Conservation (phyloP, 2,329 filamentous ascomycete genomes). For the Exophiala xenobiotica region DNA sequence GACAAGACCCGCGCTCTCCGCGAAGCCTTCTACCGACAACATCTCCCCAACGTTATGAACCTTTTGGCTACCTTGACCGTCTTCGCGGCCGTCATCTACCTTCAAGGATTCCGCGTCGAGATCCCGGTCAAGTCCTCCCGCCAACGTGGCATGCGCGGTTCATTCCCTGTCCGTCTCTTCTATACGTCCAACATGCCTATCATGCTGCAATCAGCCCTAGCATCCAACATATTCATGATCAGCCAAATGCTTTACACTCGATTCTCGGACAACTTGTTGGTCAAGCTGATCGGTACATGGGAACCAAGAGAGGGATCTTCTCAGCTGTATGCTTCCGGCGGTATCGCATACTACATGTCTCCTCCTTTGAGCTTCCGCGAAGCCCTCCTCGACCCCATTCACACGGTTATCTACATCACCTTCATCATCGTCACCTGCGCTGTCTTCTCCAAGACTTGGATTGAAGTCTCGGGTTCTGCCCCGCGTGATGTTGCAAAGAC, state of each 20-base stretch:
- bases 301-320: conserved; percentile 94
- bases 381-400: conserved; percentile 92
- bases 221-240: conserved; percentile 98
- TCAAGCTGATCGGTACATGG: conserved; percentile 97
- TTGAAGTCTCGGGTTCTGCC: conserved; percentile 96
- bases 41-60: conserved; percentile 99
- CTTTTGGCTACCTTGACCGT: conserved; percentile 87
- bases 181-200: conserved; percentile 99
- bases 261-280: conserved; percentile 97
- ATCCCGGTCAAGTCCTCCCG: conserved; percentile 99
- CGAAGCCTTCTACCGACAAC: conserved; percentile 99
- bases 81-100: conserved; percentile 98
- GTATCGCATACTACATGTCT: conserved; percentile 99
- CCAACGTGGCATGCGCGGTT: conserved; percentile 97
- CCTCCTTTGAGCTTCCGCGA: conserved; percentile 97
- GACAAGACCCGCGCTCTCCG: conserved; percentile 98
- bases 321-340: conserved; percentile 89
- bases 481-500: conserved; percentile 98
- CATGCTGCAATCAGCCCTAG: conserved; percentile 98
- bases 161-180: conserved; percentile 97
- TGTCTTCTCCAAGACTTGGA: conserved; percentile 99
- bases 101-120: conserved; percentile 98
- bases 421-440: conserved; percentile 99
- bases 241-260: conserved; percentile 99
- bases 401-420: conserved; percentile 89